Conservation (phyloP, 1,284 basidiomycete species). For the Mycena citricolor region DNA sequence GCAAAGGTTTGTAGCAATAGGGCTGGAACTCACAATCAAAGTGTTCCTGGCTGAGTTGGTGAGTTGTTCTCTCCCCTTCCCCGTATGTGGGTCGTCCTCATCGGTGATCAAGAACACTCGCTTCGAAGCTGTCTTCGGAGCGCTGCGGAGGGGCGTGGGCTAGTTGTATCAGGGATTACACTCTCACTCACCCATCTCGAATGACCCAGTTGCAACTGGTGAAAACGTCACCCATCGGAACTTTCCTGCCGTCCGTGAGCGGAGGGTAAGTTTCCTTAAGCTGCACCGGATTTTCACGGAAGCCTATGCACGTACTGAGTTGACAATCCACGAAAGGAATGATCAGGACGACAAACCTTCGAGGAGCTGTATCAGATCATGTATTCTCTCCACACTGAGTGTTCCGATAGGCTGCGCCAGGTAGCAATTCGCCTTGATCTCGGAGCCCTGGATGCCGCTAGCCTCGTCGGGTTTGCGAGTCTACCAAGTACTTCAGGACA, state of each 20-base stretch:
- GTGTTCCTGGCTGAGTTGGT: slow-evolving; percentile 69
- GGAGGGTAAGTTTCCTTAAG: slow-evolving; percentile 64
- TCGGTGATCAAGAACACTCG: slow-evolving; percentile 93
- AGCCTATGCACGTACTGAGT: slow-evolving; percentile 39
- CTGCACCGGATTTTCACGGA: slow-evolving; percentile 54
- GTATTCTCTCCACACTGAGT: slow-evolving; percentile 79
- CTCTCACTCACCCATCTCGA: slow-evolving; percentile 69
- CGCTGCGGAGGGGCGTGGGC: slow-evolving; percentile 55
- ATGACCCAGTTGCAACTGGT: slow-evolving; percentile 86
- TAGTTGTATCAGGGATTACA: slow-evolving; percentile 4
- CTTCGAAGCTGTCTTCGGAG: slow-evolving; percentile 83
- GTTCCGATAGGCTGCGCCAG: slow-evolving; percentile 76
- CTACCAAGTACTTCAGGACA: too few species aligned
- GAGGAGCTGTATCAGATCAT: slow-evolving; percentile 68
- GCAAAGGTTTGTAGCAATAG: not conserved
- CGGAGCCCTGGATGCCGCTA: slow-evolving; percentile 53
- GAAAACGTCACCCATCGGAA: slow-evolving; percentile 82
- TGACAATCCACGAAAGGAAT: not conserved
- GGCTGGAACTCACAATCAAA: slow-evolving; percentile 48
- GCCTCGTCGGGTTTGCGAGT: slow-evolving; percentile 50
- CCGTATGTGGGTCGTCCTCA: slow-evolving; percentile 68
- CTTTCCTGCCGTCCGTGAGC: slow-evolving; percentile 44
- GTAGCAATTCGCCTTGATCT: slow-evolving; percentile 74
- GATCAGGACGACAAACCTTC: slow-evolving; percentile 51
- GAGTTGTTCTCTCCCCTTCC: slow-evolving; percentile 51